These are phyloP conservation scores for Gloeophyllum trabeum DNA, from an alignment of 768 basidiomycete genomes.

Conservation along the genomic window DNA sequence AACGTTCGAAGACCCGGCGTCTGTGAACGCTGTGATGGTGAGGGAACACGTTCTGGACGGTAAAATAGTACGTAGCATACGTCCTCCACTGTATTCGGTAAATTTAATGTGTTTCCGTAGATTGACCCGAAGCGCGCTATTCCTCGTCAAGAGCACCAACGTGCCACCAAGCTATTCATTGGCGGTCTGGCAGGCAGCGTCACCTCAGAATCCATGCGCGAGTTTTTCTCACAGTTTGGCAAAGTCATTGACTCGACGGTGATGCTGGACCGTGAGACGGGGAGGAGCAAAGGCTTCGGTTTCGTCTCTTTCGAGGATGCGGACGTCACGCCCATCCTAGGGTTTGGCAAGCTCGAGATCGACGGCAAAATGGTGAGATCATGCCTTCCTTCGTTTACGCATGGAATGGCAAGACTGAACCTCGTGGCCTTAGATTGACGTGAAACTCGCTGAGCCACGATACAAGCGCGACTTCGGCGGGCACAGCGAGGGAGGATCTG, in stretches of 20 bases:
- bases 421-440: constrained; percentile 64
- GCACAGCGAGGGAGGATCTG: constrained; percentile 29
- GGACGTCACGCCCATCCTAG: constrained; percentile 83
- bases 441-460: constrained; percentile 91
- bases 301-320: constrained; percentile 94
- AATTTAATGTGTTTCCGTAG: constrained; percentile 27
- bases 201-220: constrained; percentile 87
- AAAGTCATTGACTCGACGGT: constrained; percentile 96
- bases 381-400: not conserved
- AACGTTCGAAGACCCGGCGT: constrained; percentile 87
- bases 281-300: constrained; percentile 92
- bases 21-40: constrained; percentile 93
- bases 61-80: constrained; percentile 69
- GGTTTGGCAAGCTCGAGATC: constrained; percentile 80
- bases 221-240: constrained; percentile 90
- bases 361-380: constrained; percentile 88
- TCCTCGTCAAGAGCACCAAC: constrained; percentile 89
- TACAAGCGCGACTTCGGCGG: constrained; percentile 62
- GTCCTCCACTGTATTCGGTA: constrained; percentile 1
- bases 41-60: constrained; percentile 93
- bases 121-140: constrained; percentile 99
- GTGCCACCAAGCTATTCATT: constrained; percentile 92
- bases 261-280: constrained; percentile 96
- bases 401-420: not conserved
- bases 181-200: constrained; percentile 88